Evolutionary conservation across 768 basidiomycete species (phyloP).

Genomic region (Russula dissimulans): DNA sequence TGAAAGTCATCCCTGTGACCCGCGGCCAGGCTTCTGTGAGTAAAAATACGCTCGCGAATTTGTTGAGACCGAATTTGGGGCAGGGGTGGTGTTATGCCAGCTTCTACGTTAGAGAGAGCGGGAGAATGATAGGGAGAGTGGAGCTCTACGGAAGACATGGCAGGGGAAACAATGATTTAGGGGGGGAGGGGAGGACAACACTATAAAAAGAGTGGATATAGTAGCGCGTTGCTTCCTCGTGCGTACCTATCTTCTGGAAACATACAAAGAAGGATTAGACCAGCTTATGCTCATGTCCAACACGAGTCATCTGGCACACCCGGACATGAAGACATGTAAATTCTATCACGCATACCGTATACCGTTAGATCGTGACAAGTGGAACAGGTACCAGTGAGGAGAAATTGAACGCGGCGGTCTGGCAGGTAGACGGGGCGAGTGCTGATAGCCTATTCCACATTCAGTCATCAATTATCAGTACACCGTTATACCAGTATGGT

Average conservation of each 20-base stretch:
- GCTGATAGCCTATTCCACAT: not conserved
- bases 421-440: not conserved
- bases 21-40: not conserved
- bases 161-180: not conserved
- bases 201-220: not conserved
- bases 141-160: not conserved
- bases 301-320: not conserved
- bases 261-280: not conserved
- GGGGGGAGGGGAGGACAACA: not conserved
- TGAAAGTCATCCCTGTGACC: not conserved
- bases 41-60: not conserved
- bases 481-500: not conserved
- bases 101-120: too few relatives aligned
- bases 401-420: not conserved
- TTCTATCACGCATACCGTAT: not conserved
- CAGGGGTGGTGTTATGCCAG: not conserved
- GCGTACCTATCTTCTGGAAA: not conserved
- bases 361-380: not conserved
- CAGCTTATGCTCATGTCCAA: not conserved
- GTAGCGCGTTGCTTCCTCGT: not conserved
- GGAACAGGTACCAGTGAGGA: not conserved
- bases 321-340: not conserved
- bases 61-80: not conserved
- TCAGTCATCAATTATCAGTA: not conserved
- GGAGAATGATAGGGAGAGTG: not conserved